These are phyloP conservation scores for Phytophthora crassamura DNA, from an alignment of 352 stramenopile genomes.

Conservation along the genomic window DNA sequence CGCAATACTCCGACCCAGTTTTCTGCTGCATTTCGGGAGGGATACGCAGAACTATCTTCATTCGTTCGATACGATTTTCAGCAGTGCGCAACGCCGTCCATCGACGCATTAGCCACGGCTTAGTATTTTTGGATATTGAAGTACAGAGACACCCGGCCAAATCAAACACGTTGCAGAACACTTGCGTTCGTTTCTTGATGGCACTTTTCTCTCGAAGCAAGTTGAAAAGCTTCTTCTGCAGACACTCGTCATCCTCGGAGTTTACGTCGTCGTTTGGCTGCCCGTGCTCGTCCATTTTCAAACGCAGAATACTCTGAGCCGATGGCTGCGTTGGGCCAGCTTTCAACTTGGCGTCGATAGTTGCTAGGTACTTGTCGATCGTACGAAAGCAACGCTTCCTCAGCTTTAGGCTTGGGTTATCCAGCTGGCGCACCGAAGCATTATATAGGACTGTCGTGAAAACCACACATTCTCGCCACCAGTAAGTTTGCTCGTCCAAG, in stretches of 20 bases:
- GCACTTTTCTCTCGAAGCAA: not conserved
- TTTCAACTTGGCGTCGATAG: slow-evolving; percentile 1
- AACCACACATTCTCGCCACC: not conserved
- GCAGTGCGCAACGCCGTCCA: slow-evolving; percentile 2
- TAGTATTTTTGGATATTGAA: not conserved
- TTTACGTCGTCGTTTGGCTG: not conserved
- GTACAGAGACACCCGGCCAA: not conserved
- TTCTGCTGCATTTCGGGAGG: not conserved
- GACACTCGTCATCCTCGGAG: not conserved
- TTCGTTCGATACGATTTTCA: not conserved
- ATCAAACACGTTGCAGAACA: slow-evolving; percentile 1
- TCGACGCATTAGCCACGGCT: slow-evolving; percentile 2
- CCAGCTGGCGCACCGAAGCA: not conserved
- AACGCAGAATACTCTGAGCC: not conserved
- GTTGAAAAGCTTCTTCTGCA: too few species aligned
- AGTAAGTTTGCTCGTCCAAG: not conserved
- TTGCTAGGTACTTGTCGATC: not conserved
- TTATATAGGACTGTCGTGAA: not conserved
- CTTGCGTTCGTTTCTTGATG: slow-evolving; percentile 2
- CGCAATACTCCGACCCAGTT: too few species aligned
- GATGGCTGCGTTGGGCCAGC: not conserved
- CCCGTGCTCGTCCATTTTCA: too few species aligned
- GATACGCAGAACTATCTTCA: not conserved
- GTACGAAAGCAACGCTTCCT: not conserved
- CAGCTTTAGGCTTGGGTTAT: not conserved